Base-by-base conservation (phyloP, 495 filamentous ascomycete species). In the Astrothelium subdiscretum region DNA sequence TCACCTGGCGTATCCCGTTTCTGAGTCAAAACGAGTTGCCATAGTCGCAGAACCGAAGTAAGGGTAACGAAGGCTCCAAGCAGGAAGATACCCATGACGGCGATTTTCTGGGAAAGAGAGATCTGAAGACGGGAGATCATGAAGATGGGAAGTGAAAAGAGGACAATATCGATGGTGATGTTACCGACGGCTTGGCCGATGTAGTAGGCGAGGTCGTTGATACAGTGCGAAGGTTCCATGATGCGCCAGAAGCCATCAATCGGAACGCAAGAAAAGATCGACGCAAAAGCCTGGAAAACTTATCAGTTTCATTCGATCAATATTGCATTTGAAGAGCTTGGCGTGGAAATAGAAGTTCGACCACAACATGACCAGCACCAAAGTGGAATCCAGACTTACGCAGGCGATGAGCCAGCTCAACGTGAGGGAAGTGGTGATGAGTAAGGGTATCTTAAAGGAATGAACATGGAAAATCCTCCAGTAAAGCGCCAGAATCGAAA, bases 21-120 rank as follows among this genome's bases (percentile, higher is more conserved):
- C 65, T 73, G 78, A 31, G 68, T 61, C 27, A 76, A 61, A 5
- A 80, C 58, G 29, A 65, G 75, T 63, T 71, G 70, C 48, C 48
- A 54, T 3, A 78, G 65, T 12, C 73, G 72, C 35, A 79, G 65
- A 13, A 77, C 74, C 61, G 72, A 73, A 64, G 78, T 68, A 44
- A 79, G 54, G 18, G 71, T 76, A 31, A 75, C 74, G 58, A 83
- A 75, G 24, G 81, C 72, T 12, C 81, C 82, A 20, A 82, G 71
- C 3, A 72, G 71, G 66, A 84, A 83, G 70, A 84, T 79, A 6
- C 81, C 26, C 42, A 75, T 73, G 35, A 84, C 69, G n/a, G 72
- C 74, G 10, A 77, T 59, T 66, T 81, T 83, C 68, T 78, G 81
- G 59, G 72, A 72, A 54, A 65, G 66, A 15, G 72, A 72, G 48